Percentiles rank a stretch among this genome's conserved stretches.
Conservation (phyloP, 495 filamentous ascomycete genomes). For the Penicillium mononematosum region DNA sequence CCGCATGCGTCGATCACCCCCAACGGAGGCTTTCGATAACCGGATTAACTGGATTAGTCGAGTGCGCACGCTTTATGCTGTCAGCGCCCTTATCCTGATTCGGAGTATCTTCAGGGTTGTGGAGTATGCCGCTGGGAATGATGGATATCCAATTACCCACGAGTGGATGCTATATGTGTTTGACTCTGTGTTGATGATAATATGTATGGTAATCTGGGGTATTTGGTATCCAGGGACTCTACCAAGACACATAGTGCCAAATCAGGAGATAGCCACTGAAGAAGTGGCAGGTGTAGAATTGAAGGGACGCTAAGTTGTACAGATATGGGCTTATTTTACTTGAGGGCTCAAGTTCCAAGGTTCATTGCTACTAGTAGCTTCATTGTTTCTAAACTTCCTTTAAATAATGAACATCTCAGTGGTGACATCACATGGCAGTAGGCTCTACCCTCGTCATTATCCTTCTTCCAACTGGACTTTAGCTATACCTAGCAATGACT, state of each 20-base stretch:
- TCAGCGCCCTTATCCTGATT: slow-evolving; percentile 53
- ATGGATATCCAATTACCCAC: slow-evolving; percentile 46
- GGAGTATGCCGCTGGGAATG: slow-evolving; percentile 55
- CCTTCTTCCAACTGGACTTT: too few relatives aligned
- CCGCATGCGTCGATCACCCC: slow-evolving; percentile 26
- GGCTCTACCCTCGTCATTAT: too few relatives aligned
- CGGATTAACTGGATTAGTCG: slow-evolving; percentile 46
- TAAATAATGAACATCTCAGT: too few relatives aligned
- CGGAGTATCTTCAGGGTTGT: slow-evolving; percentile 58
- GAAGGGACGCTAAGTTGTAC: not conserved
- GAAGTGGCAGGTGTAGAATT: too few relatives aligned
- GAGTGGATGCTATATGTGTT: slow-evolving; percentile 21
- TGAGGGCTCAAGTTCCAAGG: too few relatives aligned
- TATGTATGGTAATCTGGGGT: slow-evolving; percentile 48
- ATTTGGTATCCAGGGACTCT: slow-evolving; percentile 7
- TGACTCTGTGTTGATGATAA: slow-evolving; percentile 45
- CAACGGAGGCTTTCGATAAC: slow-evolving; percentile 11
- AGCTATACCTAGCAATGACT: too few relatives aligned
- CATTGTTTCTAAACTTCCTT: not conserved
- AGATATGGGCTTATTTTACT: not conserved
- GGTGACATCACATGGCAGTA: too few relatives aligned
- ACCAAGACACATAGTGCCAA: not conserved
- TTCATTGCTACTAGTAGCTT: not conserved
- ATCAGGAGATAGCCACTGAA: not conserved
- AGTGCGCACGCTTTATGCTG: slow-evolving; percentile 50